Percentiles rank a stretch among this genome's conserved stretches.
Conservation (phyloP, 352 stramenopile species). For the Globisporangium lucens region DNA sequence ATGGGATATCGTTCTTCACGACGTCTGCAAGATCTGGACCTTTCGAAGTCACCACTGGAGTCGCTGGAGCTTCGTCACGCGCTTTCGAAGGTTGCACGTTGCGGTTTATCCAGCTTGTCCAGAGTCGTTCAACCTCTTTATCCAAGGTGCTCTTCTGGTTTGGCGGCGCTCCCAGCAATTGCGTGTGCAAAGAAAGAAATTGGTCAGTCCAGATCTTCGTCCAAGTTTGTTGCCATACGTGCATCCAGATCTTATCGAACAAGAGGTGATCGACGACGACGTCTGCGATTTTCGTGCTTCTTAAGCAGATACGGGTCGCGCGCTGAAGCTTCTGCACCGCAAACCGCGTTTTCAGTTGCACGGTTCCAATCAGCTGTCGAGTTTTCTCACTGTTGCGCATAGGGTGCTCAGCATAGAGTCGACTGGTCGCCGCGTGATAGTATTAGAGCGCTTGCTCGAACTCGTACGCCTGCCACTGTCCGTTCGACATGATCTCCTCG, state of each 20-base stretch:
- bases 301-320: conserved; percentile 19
- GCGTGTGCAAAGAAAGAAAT: background rate
- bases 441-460: conserved; percentile 64
- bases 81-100: background rate
- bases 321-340: conserved; percentile 40
- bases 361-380: conserved; percentile 36
- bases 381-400: conserved; percentile 45
- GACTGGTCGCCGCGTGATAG: conserved; percentile 34
- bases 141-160: conserved; percentile 1
- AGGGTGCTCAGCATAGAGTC: conserved; percentile 53
- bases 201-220: conserved; percentile 13
- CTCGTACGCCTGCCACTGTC: conserved; percentile 62
- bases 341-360: conserved; percentile 36
- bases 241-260: conserved; percentile 17
- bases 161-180: background rate
- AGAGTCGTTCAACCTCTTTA: conserved; percentile 17
- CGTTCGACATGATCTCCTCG: conserved; percentile 42
- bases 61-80: background rate
- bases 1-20: conserved; percentile 8
- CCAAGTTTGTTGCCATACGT: conserved; percentile 16
- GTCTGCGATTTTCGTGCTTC: conserved; percentile 14
- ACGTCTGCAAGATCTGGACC: conserved; percentile 3
- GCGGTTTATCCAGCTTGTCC: conserved; percentile 12
- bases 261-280: conserved; percentile 16
- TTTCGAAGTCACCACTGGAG: background rate